Percentiles rank a stretch among this genome's conserved stretches.
These are phyloP conservation scores for Mycena crocata DNA, from an alignment of 768 basidiomycete genomes.

Conservation along the genomic window DNA sequence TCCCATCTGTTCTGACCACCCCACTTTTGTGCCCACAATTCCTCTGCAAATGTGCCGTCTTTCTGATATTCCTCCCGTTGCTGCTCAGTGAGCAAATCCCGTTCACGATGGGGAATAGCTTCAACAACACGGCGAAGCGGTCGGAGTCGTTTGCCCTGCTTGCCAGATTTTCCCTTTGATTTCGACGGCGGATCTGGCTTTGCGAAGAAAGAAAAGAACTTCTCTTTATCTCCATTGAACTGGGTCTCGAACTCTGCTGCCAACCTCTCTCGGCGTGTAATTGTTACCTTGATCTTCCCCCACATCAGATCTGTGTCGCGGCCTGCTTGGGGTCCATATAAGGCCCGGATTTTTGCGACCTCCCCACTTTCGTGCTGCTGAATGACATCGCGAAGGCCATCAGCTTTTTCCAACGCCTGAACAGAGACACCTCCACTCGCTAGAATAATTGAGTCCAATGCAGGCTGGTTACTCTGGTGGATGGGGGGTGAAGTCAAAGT, in stretches of 20 bases:
- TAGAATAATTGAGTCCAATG: too few relatives aligned
- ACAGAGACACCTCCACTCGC: too few relatives aligned
- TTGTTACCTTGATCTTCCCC: neutral
- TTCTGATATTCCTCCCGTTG: neutral
- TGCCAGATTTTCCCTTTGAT: neutral
- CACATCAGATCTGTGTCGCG: neutral
- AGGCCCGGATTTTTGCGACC: neutral
- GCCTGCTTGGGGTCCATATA: neutral
- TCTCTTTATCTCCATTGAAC: conserved; percentile 3
- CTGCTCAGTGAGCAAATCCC: neutral
- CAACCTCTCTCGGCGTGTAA: neutral
- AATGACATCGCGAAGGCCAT: neutral
- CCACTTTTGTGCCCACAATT: neutral
- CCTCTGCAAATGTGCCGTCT: neutral
- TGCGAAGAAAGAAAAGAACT: neutral
- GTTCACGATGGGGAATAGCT: neutral
- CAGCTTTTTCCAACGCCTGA: neutral
- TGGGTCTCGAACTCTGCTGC: neutral
- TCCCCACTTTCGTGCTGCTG: neutral
- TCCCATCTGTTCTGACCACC: neutral
- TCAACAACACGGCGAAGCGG: conserved; percentile 7
- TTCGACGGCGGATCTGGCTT: neutral
- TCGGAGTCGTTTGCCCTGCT: neutral
- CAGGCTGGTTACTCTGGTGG: too few relatives aligned
- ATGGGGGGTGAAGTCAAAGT: too few relatives aligned